A percentile compares a stretch with the other conserved stretches of the same genome.
phyloP scores from a whole-genome alignment of 2,329 filamentous ascomycete species.

The Eutypa lata region DNA sequence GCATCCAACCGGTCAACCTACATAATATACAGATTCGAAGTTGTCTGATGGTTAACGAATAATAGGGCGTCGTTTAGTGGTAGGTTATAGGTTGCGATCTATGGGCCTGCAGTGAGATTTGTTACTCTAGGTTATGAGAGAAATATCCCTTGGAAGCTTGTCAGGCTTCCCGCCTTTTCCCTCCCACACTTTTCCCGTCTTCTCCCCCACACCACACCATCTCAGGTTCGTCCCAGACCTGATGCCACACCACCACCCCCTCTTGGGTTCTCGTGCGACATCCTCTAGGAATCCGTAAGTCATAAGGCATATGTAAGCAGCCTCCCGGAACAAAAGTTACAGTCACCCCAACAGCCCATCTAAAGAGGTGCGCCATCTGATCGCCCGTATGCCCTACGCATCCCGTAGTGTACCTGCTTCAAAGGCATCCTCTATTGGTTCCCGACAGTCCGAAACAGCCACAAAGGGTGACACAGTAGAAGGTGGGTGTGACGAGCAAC shows the following conservation, averaged over 20 bases:
- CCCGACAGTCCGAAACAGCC: neutral
- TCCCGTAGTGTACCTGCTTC: constrained; percentile 1
- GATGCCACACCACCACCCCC: neutral
- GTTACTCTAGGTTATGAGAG: neutral
- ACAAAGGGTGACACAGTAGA: neutral
- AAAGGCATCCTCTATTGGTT: neutral
- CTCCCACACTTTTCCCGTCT: neutral
- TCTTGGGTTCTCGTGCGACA: neutral
- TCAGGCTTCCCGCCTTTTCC: neutral
- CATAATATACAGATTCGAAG: neutral
- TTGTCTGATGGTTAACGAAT: neutral
- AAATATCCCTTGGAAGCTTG: neutral
- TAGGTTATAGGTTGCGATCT: neutral
- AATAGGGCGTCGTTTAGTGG: neutral
- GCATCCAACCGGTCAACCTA: neutral
- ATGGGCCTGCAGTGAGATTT: neutral
- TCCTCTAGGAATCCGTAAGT: neutral
- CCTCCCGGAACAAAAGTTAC: neutral
- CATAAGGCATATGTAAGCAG: constrained; percentile 1
- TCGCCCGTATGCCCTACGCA: neutral
- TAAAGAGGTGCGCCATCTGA: neutral
- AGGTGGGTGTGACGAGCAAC: neutral
- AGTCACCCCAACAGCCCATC: neutral
- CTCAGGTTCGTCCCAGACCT: neutral
- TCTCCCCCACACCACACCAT: neutral